These are phyloP conservation scores for Hemisphaericaspora lyxosophila DNA, from an alignment of 1,139 yeast genomes.

Conservation along the genomic window DNA sequence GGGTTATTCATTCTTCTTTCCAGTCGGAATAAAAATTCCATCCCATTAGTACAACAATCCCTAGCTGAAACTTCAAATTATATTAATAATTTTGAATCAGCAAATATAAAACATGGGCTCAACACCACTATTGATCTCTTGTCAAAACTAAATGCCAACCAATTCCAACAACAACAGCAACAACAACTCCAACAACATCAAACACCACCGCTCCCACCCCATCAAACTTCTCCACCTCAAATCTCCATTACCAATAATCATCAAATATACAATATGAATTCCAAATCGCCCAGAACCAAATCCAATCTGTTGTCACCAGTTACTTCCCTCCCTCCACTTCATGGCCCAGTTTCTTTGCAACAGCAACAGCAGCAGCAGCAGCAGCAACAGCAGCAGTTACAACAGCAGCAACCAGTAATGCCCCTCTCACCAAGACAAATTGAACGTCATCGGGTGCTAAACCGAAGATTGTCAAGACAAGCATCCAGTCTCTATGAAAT, in stretches of 20 bases:
- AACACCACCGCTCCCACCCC: background rate
- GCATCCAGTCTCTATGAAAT: slow-evolving; percentile 35
- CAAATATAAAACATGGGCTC: slow-evolving; percentile 19
- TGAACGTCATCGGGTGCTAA: slow-evolving; percentile 24
- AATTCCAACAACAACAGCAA: slow-evolving; percentile 9
- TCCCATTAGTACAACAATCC: slow-evolving; percentile 20
- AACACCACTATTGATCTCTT: slow-evolving; percentile 19
- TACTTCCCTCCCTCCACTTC: background rate
- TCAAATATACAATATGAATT: slow-evolving; percentile 3
- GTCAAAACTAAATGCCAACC: slow-evolving; percentile 14
- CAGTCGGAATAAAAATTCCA: slow-evolving; percentile 17
- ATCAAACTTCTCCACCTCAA: slow-evolving; percentile 2
- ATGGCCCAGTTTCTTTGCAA: background rate
- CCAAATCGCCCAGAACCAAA: slow-evolving; percentile 2
- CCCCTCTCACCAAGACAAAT: slow-evolving; percentile 12
- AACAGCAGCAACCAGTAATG: slow-evolving; percentile 1
- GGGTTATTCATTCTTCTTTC: slow-evolving; percentile 22
- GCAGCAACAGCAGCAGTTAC: slow-evolving; percentile 5
- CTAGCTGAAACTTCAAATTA: slow-evolving; percentile 19
- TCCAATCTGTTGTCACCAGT: slow-evolving; percentile 1
- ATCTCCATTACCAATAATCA: slow-evolving; percentile 6
- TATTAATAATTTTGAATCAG: slow-evolving; percentile 14
- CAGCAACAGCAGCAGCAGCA: too few relatives aligned
- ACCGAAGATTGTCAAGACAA: slow-evolving; percentile 31
- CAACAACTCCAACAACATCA: slow-evolving; percentile 6